Base-by-base conservation (phyloP, 371 early-diverging fungal species). In the Haplosporangium sp. region DNA sequence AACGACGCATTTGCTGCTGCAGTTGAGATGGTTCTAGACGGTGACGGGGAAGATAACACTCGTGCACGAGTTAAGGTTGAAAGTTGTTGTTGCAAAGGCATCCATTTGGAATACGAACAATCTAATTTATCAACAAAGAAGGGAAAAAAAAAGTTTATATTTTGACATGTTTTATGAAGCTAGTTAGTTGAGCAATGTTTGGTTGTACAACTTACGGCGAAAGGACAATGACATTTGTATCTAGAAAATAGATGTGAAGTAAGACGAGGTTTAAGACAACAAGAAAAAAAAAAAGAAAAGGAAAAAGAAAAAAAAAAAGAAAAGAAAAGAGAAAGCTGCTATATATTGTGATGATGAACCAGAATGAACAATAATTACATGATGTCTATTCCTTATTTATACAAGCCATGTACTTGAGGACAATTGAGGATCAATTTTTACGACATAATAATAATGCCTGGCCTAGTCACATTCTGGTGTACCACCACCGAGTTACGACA, bases 161-260 rank as follows among this genome's bases (percentile, higher is more conserved):
- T 8, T 34, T 2, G 3, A 10, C 20, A 55, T 35, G 55, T 34
- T 55, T 55, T 34, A 9, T 55, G 11, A 2, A 55, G 55, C 4
- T 3, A 3, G 9, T 20, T 20, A 20, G 4, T 53, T 45, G 55
- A 53, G 27, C 27, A 27, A 27, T 27, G 1, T 34, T 53, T 20
- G 55, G 55, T 20, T 11, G 17, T 17, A 37, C 11, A n/a, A 17
- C 66, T 61, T 72, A 72, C 72, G 47, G 35, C 61, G 61, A 48
- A 66, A 15, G 2, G 65, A 47, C 11, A 61, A 47, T 19, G 60
- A 39, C 19, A 37, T 38, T 57, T 2, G 39, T 5, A 42, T 38
- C 10, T 42, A 19, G 47, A n/a, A 20, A 44, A 59, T n/a, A 34
- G 52, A 53, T 27, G 15, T 37, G 19, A 11, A 40, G 50, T 48